Base-by-base conservation (phyloP, 495 filamentous ascomycete genomes). In the Annulohypoxylon moriforme region DNA sequence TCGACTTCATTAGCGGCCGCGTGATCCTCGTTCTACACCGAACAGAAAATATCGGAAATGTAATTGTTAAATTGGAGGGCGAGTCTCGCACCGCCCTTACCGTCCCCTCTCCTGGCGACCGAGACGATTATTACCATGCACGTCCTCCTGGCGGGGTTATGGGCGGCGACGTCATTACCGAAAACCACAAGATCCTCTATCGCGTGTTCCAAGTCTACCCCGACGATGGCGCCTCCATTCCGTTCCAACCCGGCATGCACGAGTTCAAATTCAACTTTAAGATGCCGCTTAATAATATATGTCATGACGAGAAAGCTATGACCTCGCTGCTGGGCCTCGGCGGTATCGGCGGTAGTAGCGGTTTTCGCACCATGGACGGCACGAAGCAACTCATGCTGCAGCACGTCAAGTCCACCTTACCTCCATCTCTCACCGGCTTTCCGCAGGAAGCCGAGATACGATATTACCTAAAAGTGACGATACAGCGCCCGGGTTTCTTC, bases 51-150 rank as follows among this genome's bases (percentile, higher is more conserved):
- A 85, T 99, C 50, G 87, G 90, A 27, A 88, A 88, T 11, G 91
- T 99, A 59, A 86, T 94, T 44, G 95, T 97, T 69, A 99, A 99
- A 82, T 86, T 99, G 36, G 95, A 99, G 77, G 96, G 94, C 60
- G 94, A 96, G 78, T 92, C 91, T 71, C 85, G 86, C 52, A 94
- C 93, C 18, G 86, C 77, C 68, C 82, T 80, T 71, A 82, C 74
- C 53, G 61, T 78, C 2, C 82, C 77, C 16, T 33, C 62, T 24
- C 34, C 62, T 56, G 67, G 25, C 62, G 62, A 58, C 46, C 14
- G 61, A 64, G 68, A 74, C 6, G 68, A 77, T 6, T 60, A 65
- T 46, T 55, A 69, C 31, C 67, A 60, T 13, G 79, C 60, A 60
- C 70, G 64, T 13, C 4, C 42, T 4, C 70, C 69, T 4, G 59